Conservation (phyloP, 129 eudicot species). For the Centella asiatica region DNA sequence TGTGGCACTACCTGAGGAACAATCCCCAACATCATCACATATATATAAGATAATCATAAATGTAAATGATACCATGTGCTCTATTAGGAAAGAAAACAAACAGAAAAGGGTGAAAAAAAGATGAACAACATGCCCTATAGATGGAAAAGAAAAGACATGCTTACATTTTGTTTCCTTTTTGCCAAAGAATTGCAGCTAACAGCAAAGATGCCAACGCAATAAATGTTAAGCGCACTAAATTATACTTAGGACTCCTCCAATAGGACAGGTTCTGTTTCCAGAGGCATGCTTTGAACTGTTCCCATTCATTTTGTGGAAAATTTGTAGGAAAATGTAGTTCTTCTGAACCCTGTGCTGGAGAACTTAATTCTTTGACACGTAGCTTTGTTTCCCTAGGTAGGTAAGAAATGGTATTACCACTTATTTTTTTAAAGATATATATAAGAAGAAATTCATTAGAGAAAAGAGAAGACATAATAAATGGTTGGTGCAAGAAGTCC, state of each 20-base stretch:
- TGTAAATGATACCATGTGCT: no score
- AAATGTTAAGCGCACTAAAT: conserved; percentile 7
- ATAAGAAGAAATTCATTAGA: neutral
- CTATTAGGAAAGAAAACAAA: no score
- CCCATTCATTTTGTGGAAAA: conserved; percentile 17
- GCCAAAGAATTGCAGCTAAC: conserved; percentile 21
- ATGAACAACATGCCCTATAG: no score
- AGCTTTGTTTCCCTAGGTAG: neutral
- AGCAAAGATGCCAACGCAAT: conserved; percentile 5
- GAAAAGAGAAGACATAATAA: no score
- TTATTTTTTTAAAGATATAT: neutral
- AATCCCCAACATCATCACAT: no score
- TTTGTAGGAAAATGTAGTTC: conserved; percentile 19
- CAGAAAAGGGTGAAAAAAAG: no score
- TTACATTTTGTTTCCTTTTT: conserved; percentile 17
- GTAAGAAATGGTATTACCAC: neutral
- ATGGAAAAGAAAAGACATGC: neutral
- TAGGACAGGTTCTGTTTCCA: conserved; percentile 26
- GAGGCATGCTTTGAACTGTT: conserved; percentile 19
- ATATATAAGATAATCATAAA: no score
- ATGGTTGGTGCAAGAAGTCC: no score
- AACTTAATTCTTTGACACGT: conserved; percentile 14
- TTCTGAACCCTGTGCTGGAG: conserved; percentile 15
- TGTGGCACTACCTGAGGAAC: no score
- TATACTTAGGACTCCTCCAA: conserved; percentile 22